Base-by-base conservation (phyloP, 305 asterid genomes). In the Caryopteris hybrid region DNA sequence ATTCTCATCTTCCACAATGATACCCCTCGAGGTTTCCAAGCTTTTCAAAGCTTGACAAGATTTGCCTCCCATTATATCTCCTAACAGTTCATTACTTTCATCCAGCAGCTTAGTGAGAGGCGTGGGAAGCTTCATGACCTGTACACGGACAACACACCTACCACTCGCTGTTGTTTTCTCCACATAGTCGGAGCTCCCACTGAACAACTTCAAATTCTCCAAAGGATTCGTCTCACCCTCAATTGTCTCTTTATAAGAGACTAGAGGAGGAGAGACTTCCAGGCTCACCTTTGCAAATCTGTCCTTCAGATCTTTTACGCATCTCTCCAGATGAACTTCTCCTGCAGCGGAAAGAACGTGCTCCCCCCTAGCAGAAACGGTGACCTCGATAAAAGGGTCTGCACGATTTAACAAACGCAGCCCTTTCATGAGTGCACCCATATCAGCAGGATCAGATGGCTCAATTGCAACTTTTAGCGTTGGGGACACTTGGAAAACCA, bases 281-380 rank as follows among this genome's bases (percentile, higher is more conserved):
- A 93, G 54, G 61, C 80, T 88, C 67, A 90, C 89, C 77, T 82
- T 90, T 43, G 98, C 97, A 74, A 93, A 93, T 78, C 97, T 82
- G 41, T 93, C 97, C 85, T 87, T 87, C 70, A 90, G 78, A 82
- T 93, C 99, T 55, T 90, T 85, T 20, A 93, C 78, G 75, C 99
- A 93, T 83, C 99, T 93, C 80, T 93, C 96, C 12, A 93, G 80
- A 78, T 93, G 99, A 79, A 90, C 99, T 76, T 93, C 99, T 16
- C 99, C 99, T 22, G 99, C 99, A 56, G 96, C 99, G 71, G 99
- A 84, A 72, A 93, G 91, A 64, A 93, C 97, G 54, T 93, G 94
- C 76, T 93, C 99, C 4, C 99, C 99, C 77, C 92, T 84, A 60
- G 96, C 61, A 69, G 96, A 84, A 76, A 93, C 86, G 46, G 93